Evolutionary conservation across 2,329 filamentous ascomycete genomes (phyloP).

Genomic region (Aspergillus brunneoviolaceus): DNA sequence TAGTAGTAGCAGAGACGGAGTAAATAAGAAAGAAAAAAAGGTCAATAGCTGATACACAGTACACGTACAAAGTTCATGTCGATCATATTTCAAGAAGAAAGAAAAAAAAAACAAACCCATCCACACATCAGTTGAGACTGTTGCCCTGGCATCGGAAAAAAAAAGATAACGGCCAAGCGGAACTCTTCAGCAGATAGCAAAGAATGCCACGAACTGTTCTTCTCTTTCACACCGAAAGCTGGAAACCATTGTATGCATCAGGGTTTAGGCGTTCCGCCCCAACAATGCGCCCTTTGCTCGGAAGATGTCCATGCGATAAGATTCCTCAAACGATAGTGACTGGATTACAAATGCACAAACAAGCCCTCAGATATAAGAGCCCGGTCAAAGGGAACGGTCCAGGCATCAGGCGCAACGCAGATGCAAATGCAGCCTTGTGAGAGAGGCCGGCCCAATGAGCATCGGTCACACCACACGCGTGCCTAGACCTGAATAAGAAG

Average conservation of each 20-base stretch:
- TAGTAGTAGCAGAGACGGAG: too few relatives aligned
- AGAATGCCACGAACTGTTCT: not conserved
- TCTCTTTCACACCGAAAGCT: too few relatives aligned
- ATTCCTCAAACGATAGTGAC: not conserved
- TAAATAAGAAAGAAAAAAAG: not conserved
- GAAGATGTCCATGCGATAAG: not conserved
- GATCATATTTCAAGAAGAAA: not conserved
- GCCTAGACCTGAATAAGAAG: not conserved
- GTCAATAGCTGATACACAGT: not conserved
- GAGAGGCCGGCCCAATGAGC: not conserved
- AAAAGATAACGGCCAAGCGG: not conserved
- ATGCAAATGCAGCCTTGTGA: not conserved
- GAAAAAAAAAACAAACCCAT: not conserved
- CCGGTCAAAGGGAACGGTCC: not conserved
- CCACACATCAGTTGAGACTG: not conserved
- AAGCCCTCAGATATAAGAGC: not conserved
- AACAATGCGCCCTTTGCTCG: not conserved
- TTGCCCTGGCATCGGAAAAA: not conserved
- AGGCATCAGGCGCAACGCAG: constrained; percentile 3
- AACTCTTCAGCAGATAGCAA: not conserved
- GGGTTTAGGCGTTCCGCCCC: too few relatives aligned
- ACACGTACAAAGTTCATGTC: not conserved
- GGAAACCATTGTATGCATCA: not conserved
- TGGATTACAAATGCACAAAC: constrained; percentile 2
- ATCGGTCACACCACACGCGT: not conserved